These are phyloP conservation scores for Cytospora leucostoma DNA, from an alignment of 2,329 filamentous ascomycete genomes.

Conservation along the genomic window DNA sequence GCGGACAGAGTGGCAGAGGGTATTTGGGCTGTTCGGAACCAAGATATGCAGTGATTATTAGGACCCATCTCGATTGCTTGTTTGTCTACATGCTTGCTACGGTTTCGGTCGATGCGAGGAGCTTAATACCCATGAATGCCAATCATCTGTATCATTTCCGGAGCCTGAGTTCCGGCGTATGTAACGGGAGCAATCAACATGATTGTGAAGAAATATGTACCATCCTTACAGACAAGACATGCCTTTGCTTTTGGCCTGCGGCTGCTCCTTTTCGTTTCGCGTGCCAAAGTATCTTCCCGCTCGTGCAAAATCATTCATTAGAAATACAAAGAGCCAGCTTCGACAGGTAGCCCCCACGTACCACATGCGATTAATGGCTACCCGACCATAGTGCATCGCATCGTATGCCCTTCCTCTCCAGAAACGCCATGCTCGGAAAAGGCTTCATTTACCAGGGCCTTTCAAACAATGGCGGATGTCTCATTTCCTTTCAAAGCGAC, in stretches of 20 bases:
- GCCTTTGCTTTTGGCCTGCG: slow-evolving; percentile 8
- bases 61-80: background rate
- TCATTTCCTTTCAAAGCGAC: background rate
- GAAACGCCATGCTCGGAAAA: slow-evolving; percentile 26
- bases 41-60: slow-evolving; percentile 47
- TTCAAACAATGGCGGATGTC: background rate
- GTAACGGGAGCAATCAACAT: slow-evolving; percentile 16
- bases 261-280: slow-evolving; percentile 4
- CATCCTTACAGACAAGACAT: slow-evolving; percentile 14
- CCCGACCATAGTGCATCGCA: background rate
- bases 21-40: slow-evolving; percentile 67
- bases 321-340: slow-evolving; percentile 18
- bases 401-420: slow-evolving; percentile 10
- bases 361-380: slow-evolving; percentile 6
- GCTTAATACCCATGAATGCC: slow-evolving; percentile 3
- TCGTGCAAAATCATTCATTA: slow-evolving; percentile 16
- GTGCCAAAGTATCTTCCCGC: slow-evolving; percentile 12
- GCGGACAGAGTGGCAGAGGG: slow-evolving; percentile 58
- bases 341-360: slow-evolving; percentile 9
- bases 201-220: slow-evolving; percentile 21
- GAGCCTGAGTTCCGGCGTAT: slow-evolving; percentile 12
- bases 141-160: background rate
- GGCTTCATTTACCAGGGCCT: slow-evolving; percentile 1
- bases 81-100: background rate
- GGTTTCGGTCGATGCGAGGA: background rate